Evolutionary conservation across 2,329 filamentous ascomycete species (phyloP).

Genomic region (Xylariaceae sp.): DNA sequence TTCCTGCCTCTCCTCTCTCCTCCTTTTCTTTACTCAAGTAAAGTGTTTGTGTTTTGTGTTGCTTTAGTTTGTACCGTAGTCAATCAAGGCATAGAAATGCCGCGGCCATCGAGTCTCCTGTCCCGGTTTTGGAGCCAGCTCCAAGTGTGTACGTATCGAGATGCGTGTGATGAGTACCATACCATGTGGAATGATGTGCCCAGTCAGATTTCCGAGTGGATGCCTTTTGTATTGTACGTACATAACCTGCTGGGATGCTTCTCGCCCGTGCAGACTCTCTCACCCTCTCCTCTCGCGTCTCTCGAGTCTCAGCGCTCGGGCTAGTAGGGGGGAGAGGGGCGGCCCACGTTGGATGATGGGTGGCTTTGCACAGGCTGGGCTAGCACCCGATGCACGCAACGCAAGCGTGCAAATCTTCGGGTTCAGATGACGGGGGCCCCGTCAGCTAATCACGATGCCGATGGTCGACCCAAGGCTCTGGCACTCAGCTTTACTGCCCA

Average conservation of each 20-base stretch:
- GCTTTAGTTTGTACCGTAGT: constrained; percentile 21
- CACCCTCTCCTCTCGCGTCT: no score
- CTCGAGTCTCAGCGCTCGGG: constrained; percentile 14
- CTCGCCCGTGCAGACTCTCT: constrained; percentile 6
- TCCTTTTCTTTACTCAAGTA: background rate
- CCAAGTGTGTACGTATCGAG: background rate
- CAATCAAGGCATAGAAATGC: constrained; percentile 15
- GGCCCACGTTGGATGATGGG: constrained; percentile 27
- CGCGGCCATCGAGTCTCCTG: constrained; percentile 8
- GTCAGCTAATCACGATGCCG: constrained; percentile 34
- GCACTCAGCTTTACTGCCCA: constrained; percentile 32
- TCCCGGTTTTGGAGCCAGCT: constrained; percentile 20
- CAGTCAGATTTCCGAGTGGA: background rate
- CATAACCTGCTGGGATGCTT: constrained; percentile 13
- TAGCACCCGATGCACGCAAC: constrained; percentile 38
- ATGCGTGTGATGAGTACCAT: constrained; percentile 3
- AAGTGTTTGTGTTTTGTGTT: constrained; percentile 20
- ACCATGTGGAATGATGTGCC: background rate
- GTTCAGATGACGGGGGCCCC: constrained; percentile 33
- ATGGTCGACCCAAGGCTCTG: constrained; percentile 35
- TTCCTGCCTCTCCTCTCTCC: background rate
- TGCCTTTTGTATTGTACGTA: background rate
- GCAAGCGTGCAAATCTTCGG: constrained; percentile 35
- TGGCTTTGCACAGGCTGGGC: constrained; percentile 27
- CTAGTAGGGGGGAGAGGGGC: constrained; percentile 13